phyloP scores from a whole-genome alignment of 2,329 filamentous ascomycete genomes.

The Blastomyces parvus region DNA sequence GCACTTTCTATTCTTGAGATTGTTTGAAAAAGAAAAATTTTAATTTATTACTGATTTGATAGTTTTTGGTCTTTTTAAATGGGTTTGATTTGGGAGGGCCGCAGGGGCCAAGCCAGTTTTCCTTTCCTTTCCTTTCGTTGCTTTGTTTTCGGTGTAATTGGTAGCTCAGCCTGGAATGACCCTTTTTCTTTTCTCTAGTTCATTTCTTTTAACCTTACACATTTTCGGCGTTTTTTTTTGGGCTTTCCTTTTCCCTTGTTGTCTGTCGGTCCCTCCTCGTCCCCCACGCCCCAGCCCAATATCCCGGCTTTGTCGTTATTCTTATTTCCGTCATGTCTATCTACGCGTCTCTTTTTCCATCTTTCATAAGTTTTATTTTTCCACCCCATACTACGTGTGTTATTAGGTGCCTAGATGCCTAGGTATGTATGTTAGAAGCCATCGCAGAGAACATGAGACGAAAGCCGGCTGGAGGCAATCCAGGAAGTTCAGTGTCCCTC shows the following conservation, averaged over 20 bases:
- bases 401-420: neutral
- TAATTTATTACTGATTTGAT: slow-evolving; percentile 7
- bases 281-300: too few species aligned
- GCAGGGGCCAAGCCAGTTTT: neutral
- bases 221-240: neutral
- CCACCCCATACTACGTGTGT: neutral
- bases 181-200: neutral
- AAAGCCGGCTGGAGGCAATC: neutral
- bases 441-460: neutral
- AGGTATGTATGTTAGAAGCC: neutral
- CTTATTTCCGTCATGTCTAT: slow-evolving; percentile 1
- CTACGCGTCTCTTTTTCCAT: neutral
- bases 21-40: slow-evolving; percentile 7
- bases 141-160: neutral
- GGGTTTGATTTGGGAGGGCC: neutral
- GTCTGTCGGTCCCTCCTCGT: neutral
- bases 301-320: neutral
- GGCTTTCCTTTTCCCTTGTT: neutral
- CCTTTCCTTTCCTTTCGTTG: too few species aligned
- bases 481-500: neutral
- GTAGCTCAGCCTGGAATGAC: neutral
- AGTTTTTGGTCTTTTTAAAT: slow-evolving; percentile 5
- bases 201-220: neutral
- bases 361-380: neutral
- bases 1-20: slow-evolving; percentile 54